A percentile compares a stretch with the other conserved stretches of the same genome.
Conservation (phyloP, 1,139 yeast species). For the Diutina siamensis region DNA sequence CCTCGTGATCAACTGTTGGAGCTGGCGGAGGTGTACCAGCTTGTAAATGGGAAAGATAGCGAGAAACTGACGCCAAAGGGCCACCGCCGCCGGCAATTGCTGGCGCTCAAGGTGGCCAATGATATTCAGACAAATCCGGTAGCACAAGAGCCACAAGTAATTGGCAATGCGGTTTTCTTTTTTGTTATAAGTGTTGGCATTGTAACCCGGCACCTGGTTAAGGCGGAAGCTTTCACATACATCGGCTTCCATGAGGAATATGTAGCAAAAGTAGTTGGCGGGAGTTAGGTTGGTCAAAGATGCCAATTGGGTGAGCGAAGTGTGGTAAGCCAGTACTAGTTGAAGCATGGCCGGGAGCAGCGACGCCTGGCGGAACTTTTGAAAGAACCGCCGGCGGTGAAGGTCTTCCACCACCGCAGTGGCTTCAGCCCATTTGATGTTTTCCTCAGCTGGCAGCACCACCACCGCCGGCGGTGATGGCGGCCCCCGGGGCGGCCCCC, state of each 20-base stretch:
- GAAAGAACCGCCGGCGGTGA: background rate
- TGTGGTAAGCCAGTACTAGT: background rate
- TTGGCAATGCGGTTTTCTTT: constrained; percentile 2
- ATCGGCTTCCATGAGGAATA: constrained; percentile 18
- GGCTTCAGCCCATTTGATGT: constrained; percentile 7
- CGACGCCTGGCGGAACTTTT: background rate
- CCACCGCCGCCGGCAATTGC: constrained; percentile 1
- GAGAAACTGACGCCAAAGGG: constrained; percentile 9
- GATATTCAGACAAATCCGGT: constrained; percentile 9
- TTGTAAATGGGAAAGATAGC: constrained; percentile 10
- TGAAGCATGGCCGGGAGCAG: background rate
- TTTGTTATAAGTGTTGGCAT: constrained; percentile 13
- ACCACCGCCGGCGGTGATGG: background rate
- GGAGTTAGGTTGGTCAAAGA: background rate
- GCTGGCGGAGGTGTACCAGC: constrained; percentile 9
- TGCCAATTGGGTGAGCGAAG: background rate
- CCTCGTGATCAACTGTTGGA: constrained; percentile 8
- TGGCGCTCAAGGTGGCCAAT: background rate
- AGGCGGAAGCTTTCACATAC: constrained; percentile 9
- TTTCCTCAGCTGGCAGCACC: no score
- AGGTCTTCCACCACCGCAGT: constrained; percentile 7
- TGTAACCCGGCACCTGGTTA: constrained; percentile 19
- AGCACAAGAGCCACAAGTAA: constrained; percentile 12
- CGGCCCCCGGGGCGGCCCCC: background rate
- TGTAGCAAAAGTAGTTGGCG: constrained; percentile 14